A percentile compares a stretch with the other conserved stretches of the same genome.
Evolutionary conservation across 1,139 yeast genomes (phyloP).

Genomic region (Taphrina communis): DNA sequence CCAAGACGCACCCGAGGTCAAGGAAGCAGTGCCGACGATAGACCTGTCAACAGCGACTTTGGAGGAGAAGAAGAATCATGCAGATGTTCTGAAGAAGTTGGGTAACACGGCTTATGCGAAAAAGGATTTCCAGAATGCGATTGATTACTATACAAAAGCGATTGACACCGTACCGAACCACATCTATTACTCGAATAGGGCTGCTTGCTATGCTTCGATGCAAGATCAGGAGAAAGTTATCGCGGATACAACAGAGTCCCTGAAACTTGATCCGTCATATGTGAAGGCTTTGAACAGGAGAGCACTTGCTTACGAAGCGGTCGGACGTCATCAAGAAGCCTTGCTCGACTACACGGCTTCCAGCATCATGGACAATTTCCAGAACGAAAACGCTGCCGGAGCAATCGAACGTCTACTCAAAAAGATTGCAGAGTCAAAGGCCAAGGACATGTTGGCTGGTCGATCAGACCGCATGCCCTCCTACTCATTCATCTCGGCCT

Average conservation of each 20-base stretch:
- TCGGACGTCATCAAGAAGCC: conserved; percentile 80
- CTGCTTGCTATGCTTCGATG: conserved; percentile 90
- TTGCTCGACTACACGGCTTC: conserved; percentile 87
- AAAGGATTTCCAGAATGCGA: conserved; percentile 73
- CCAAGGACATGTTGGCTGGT: conserved; percentile 59
- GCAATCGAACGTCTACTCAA: conserved; percentile 86
- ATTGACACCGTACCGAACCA: conserved; percentile 71
- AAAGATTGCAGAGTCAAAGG: conserved; percentile 63
- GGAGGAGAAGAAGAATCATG: conserved; percentile 56
- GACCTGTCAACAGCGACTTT: conserved; percentile 32
- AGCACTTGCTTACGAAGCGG: conserved; percentile 77
- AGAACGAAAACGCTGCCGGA: conserved; percentile 76
- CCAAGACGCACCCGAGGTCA: conserved; percentile 2
- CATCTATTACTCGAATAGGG: conserved; percentile 86
- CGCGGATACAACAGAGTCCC: conserved; percentile 84
- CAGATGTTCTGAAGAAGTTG: conserved; percentile 80
- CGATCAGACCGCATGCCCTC: conserved; percentile 69
- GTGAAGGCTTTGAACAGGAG: conserved; percentile 80
- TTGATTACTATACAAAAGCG: conserved; percentile 78
- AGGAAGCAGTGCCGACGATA: conserved; percentile 16
- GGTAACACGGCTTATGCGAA: conserved; percentile 82
- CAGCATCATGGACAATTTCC: conserved; percentile 58
- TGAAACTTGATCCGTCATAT: conserved; percentile 84
- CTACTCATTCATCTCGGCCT: conserved; percentile 81
- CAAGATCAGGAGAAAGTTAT: conserved; percentile 80